Percentiles rank a stretch among this genome's conserved stretches.
Evolutionary conservation across 768 basidiomycete genomes (phyloP).

Genomic region (Chalciporus piperatus): DNA sequence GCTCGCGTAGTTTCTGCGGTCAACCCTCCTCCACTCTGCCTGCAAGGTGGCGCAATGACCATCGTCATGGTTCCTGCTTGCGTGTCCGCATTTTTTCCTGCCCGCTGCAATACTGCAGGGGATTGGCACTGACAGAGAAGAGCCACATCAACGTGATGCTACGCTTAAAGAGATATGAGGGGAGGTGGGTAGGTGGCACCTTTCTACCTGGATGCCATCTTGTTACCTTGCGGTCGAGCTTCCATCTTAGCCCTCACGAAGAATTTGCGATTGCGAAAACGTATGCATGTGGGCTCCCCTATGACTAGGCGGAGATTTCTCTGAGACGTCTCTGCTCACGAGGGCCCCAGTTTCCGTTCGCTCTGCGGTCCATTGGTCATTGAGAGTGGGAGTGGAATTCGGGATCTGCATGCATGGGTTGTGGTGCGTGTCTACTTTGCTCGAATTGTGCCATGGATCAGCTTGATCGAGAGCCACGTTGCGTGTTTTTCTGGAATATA

Average conservation of each 20-base stretch:
- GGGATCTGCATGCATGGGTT: slow-evolving; percentile 16
- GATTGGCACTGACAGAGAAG: slow-evolving; percentile 14
- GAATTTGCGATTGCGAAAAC: slow-evolving; percentile 21
- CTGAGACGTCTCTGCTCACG: slow-evolving; percentile 8
- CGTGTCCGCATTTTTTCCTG: slow-evolving; percentile 24
- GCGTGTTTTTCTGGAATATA: slow-evolving; percentile 23
- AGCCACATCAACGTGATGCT: slow-evolving; percentile 27
- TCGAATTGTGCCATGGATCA: slow-evolving; percentile 9
- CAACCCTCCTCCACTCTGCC: slow-evolving; percentile 22
- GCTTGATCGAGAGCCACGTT: slow-evolving; percentile 26
- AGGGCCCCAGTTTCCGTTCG: slow-evolving; percentile 15
- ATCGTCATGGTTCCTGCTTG: slow-evolving; percentile 19
- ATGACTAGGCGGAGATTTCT: slow-evolving; percentile 25
- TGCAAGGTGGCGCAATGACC: slow-evolving; percentile 25
- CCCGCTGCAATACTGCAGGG: slow-evolving; percentile 20
- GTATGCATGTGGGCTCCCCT: slow-evolving; percentile 17
- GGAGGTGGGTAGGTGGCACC: slow-evolving; percentile 21
- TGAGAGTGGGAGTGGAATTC: slow-evolving; percentile 14
- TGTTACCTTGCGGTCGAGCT: slow-evolving; percentile 9
- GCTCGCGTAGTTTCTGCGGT: slow-evolving; percentile 29
- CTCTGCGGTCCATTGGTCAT: slow-evolving; percentile 21
- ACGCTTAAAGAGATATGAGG: slow-evolving; percentile 24
- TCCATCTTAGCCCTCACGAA: slow-evolving; percentile 18
- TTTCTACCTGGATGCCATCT: slow-evolving; percentile 8
- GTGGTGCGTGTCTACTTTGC: slow-evolving; percentile 22